phyloP scores from a whole-genome alignment of 768 basidiomycete species.

The Kockovaella imperatae region DNA sequence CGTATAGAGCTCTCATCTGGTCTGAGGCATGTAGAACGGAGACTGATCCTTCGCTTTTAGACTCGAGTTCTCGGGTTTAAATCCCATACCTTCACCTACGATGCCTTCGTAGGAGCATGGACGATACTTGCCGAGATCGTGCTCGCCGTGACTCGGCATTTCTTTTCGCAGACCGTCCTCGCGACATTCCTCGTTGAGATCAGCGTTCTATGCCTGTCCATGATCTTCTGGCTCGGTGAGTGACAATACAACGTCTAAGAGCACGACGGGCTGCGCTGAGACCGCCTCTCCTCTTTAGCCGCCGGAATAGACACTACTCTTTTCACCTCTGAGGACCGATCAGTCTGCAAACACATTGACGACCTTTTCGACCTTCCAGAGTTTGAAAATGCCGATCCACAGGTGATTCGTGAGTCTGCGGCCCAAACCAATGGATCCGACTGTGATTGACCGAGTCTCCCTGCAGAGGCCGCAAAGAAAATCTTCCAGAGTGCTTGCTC shows the following conservation, averaged over 20 bases:
- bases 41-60: slow-evolving; percentile 1
- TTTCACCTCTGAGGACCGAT: slow-evolving; percentile 15
- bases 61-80: slow-evolving; percentile 14
- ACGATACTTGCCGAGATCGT: slow-evolving; percentile 19
- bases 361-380: slow-evolving; percentile 24
- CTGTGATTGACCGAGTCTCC: background rate
- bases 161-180: background rate
- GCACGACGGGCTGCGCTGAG: no score
- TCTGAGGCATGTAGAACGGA: background rate
- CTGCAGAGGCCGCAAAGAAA: slow-evolving; percentile 17
- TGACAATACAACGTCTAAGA: background rate
- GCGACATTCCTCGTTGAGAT: slow-evolving; percentile 3
- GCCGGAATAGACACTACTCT: slow-evolving; percentile 12
- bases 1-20: no score
- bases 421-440: background rate
- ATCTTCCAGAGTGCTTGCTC: slow-evolving; percentile 16
- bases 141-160: slow-evolving; percentile 1
- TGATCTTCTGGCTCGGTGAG: slow-evolving; percentile 32
- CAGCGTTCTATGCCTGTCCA: slow-evolving; percentile 2
- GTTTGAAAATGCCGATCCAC: slow-evolving; percentile 10
- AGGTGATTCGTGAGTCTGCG: background rate
- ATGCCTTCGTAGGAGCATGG: slow-evolving; percentile 26
- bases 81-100: slow-evolving; percentile 19
- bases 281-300: slow-evolving; percentile 5
- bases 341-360: slow-evolving; percentile 25